These are phyloP conservation scores for Carex parvula DNA, from an alignment of 176 grass and related monocot species.

Conservation along the genomic window DNA sequence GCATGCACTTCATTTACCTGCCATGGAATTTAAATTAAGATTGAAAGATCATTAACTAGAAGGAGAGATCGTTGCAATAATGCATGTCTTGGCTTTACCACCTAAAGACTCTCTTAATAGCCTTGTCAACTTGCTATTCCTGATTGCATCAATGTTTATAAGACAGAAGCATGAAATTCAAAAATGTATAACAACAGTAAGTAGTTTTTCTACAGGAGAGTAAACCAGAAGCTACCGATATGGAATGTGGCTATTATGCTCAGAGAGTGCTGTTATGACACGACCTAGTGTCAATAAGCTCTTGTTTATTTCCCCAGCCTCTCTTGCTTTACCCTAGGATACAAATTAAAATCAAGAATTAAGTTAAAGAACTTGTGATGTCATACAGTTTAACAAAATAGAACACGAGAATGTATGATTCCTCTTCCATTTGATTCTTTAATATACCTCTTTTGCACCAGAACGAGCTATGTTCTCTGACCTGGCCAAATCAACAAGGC, in stretches of 20 bases:
- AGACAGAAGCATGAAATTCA: constrained; percentile 5
- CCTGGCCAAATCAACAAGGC: constrained; percentile 92
- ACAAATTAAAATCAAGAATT: constrained; percentile 37
- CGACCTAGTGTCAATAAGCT: constrained; percentile 86
- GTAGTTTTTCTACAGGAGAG: neutral
- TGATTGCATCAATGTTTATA: constrained; percentile 28
- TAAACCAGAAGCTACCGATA: constrained; percentile 51
- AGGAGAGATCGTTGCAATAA: constrained; percentile 90
- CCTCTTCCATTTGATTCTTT: constrained; percentile 15
- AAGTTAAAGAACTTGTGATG: constrained; percentile 15
- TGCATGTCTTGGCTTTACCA: constrained; percentile 92
- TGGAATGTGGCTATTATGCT: constrained; percentile 80
- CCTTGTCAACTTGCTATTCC: constrained; percentile 90
- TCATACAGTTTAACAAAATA: constrained; percentile 18
- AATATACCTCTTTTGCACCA: constrained; percentile 78
- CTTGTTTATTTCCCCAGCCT: constrained; percentile 88
- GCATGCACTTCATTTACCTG: constrained; percentile 20
- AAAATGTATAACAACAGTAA: constrained; percentile 3
- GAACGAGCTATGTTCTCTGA: constrained; percentile 84
- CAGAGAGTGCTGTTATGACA: constrained; percentile 79
- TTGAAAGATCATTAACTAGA: constrained; percentile 18
- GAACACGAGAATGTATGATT: neutral
- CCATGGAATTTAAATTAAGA: neutral
- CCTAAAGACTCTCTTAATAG: constrained; percentile 91
- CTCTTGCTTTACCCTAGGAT: constrained; percentile 78